These are phyloP conservation scores for Fusarium sp. DNA, from an alignment of 2,329 filamentous ascomycete genomes.

Conservation along the genomic window DNA sequence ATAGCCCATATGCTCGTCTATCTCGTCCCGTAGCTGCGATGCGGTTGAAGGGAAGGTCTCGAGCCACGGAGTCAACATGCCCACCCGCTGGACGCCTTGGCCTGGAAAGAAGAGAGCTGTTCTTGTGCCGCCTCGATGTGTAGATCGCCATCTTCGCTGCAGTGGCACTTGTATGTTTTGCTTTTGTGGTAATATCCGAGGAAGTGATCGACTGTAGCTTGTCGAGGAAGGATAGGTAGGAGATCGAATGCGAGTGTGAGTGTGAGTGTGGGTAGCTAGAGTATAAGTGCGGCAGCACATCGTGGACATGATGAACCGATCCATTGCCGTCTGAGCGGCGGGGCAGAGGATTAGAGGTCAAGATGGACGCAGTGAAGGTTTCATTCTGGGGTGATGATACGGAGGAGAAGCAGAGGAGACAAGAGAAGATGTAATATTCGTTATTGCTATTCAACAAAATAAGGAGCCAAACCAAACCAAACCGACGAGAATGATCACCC, in stretches of 20 bases:
- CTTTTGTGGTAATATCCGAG: slow-evolving; percentile 7
- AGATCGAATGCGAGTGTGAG: slow-evolving; percentile 13
- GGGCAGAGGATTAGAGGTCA: slow-evolving; percentile 38
- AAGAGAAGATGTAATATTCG: slow-evolving; percentile 2
- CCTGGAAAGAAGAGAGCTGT: slow-evolving; percentile 76
- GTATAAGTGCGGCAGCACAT: slow-evolving; percentile 46
- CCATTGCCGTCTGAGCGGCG: slow-evolving; percentile 51
- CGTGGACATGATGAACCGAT: slow-evolving; percentile 48
- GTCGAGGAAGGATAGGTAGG: slow-evolving; percentile 1
- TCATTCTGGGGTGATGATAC: slow-evolving; percentile 37
- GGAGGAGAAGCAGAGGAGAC: not conserved
- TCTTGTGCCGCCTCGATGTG: slow-evolving; percentile 56
- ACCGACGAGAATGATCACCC: slow-evolving; percentile 30
- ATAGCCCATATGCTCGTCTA: slow-evolving; percentile 81
- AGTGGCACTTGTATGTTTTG: slow-evolving; percentile 5
- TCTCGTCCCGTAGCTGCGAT: slow-evolving; percentile 83
- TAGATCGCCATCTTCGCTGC: slow-evolving; percentile 51
- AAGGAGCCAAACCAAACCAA: slow-evolving; percentile 7
- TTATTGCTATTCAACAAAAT: slow-evolving; percentile 3
- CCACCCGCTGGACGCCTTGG: slow-evolving; percentile 89
- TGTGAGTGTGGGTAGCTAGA: slow-evolving; percentile 12
- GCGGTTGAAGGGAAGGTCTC: slow-evolving; percentile 86
- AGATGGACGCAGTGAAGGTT: slow-evolving; percentile 38
- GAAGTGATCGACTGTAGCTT: slow-evolving; percentile 20
- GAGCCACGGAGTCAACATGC: slow-evolving; percentile 89